These are phyloP conservation scores for Akanthomyces dipterigenus DNA, from an alignment of 2,329 filamentous ascomycete species.

Conservation along the genomic window DNA sequence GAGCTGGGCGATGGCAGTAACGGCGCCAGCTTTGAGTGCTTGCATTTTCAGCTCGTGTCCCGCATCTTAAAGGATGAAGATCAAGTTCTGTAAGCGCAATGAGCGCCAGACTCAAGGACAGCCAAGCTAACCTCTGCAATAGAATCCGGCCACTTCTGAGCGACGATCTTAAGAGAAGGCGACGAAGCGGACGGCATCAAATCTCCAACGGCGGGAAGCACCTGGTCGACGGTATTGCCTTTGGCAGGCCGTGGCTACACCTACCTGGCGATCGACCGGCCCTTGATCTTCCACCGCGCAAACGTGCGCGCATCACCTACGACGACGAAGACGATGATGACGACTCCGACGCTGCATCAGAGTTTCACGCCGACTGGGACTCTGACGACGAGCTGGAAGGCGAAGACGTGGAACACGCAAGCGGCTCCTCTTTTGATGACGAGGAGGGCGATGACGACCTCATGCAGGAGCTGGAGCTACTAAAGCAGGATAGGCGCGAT, in stretches of 20 bases:
- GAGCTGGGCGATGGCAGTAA: slow-evolving; percentile 51
- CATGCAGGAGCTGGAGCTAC: slow-evolving; percentile 4
- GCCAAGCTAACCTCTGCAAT: neutral
- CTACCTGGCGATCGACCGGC: slow-evolving; percentile 54
- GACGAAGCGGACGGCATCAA: slow-evolving; percentile 71
- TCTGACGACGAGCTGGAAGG: slow-evolving; percentile 18
- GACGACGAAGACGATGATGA: slow-evolving; percentile 32
- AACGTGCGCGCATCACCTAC: slow-evolving; percentile 51
- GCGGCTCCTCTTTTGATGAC: slow-evolving; percentile 1
- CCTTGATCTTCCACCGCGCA: slow-evolving; percentile 66
- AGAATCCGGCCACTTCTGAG: slow-evolving; percentile 74
- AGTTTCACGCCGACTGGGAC: slow-evolving; percentile 20
- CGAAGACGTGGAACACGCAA: neutral
- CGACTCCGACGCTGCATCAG: slow-evolving; percentile 28
- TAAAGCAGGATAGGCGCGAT: slow-evolving; percentile 9
- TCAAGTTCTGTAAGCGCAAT: slow-evolving; percentile 58
- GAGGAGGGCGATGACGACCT: slow-evolving; percentile 7
- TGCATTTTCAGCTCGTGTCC: slow-evolving; percentile 73
- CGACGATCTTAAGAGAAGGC: slow-evolving; percentile 66
- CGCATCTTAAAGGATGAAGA: slow-evolving; percentile 75
- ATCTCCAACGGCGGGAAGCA: slow-evolving; percentile 73
- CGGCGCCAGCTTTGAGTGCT: slow-evolving; percentile 68
- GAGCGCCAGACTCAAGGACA: neutral
- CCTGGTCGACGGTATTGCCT: slow-evolving; percentile 78
- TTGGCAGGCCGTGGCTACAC: slow-evolving; percentile 66